These are phyloP conservation scores for Tulasnella sp. DNA, from an alignment of 768 basidiomycete species.

Conservation along the genomic window DNA sequence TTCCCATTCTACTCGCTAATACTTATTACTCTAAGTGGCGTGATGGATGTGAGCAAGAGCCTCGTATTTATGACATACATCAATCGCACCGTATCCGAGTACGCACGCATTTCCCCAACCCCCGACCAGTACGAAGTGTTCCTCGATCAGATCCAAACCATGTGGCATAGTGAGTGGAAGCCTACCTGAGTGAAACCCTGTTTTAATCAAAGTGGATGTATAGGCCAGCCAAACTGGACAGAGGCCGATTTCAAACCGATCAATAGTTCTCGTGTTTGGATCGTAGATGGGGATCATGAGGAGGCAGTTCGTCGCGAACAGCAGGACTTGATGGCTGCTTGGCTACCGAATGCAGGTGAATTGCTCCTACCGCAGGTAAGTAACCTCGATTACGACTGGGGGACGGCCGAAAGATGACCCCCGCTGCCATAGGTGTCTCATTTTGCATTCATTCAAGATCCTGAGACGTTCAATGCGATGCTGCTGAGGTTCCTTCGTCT, in stretches of 20 bases:
- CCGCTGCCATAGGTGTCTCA: not conserved
- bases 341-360: not conserved
- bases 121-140: slow-evolving; percentile 3
- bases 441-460: slow-evolving; percentile 8
- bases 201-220: too few relatives aligned
- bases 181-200: too few relatives aligned
- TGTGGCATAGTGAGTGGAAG: too few relatives aligned
- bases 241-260: not conserved
- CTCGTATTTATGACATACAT: not conserved
- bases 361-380: not conserved
- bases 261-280: not conserved
- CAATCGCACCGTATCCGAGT: slow-evolving; percentile 3
- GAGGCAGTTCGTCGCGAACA: slow-evolving; percentile 2
- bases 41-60: not conserved
- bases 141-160: not conserved
- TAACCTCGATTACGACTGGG: not conserved
- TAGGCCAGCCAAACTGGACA: slow-evolving; percentile 8
- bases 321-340: slow-evolving; percentile 4
- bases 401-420: not conserved
- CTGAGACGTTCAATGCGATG: not conserved
- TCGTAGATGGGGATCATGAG: slow-evolving; percentile 1
- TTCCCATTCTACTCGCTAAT: not conserved
- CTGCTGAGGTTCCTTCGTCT: not conserved
- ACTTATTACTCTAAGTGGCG: not conserved
- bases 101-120: not conserved